Evolutionary conservation across 306 rosid genomes (phyloP), one percentile per base, ranked within the genome.

Genomic region (Inga laurina): DNA sequence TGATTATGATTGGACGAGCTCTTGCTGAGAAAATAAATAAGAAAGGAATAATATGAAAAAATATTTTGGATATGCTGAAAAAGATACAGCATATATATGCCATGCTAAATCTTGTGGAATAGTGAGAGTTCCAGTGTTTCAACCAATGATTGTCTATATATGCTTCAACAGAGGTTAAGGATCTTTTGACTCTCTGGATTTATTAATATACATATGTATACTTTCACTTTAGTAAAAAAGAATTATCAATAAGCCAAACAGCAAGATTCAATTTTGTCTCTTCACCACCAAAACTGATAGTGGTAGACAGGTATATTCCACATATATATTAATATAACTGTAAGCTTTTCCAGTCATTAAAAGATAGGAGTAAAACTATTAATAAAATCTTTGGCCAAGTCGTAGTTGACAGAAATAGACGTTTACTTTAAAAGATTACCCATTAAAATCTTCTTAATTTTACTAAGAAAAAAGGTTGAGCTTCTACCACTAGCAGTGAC

Each of bases 41-140:
- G 22, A 21, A 57, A 21, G 27, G 64, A 57, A 52, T 16, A 52
- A 74, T 22, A 24, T 14, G 37, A 52, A 32, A 51, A 32, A 37
- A 34, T 35, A 14, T 35, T 34, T 54, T 69, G 67, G 48, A 75
- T 75, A 75, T 52, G 79, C 79, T 19, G 48, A 52, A 75, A 46
- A 34, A 52, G 67, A 24, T 5, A 35, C 7, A 75, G 79, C 78
- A 51, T 52, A 74, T 74, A 27, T 32, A 32, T 32, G 65, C 78
- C 76, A 13, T 0, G 41, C 30, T 46, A 72, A 46, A 72, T 72
- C 59, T 74, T 69, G 27, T 19, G 74, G 49, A 16, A 43, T 22
- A 11, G 54, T 30, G 62, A n/a, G 10, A 24, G 41, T 49, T 30
- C 46, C 79, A 18, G 32, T 22, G 7, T 75, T 52, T 32, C 30